phyloP scores from a whole-genome alignment of 2,329 filamentous ascomycete species.

The Penicillium nordicum region DNA sequence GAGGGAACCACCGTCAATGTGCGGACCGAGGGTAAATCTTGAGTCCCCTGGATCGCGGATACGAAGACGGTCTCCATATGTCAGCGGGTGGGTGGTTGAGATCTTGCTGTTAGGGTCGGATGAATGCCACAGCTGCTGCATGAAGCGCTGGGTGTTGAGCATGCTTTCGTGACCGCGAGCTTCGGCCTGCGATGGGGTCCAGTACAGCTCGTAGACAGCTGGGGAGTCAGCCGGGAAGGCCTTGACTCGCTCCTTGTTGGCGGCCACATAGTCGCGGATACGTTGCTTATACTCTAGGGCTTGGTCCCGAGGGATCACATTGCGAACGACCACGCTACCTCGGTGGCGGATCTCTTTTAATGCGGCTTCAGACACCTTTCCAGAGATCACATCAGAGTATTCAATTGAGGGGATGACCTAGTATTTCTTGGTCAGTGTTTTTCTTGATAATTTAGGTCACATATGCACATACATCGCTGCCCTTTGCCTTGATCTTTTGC shows the following conservation, averaged over 20 bases:
- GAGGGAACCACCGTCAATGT: conserved; percentile 70
- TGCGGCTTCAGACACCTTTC: conserved; percentile 33
- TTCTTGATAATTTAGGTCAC: neutral
- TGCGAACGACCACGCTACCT: conserved; percentile 62
- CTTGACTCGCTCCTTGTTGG: conserved; percentile 52
- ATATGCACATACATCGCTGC: conserved; percentile 36
- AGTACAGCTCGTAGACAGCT: conserved; percentile 73
- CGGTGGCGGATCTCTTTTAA: conserved; percentile 55
- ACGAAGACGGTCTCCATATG: conserved; percentile 69
- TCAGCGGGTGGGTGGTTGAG: conserved; percentile 58
- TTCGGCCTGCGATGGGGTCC: conserved; percentile 65
- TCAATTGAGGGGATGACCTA: conserved; percentile 44
- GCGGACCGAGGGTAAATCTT: conserved; percentile 68
- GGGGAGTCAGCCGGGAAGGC: conserved; percentile 66
- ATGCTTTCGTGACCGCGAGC: conserved; percentile 66
- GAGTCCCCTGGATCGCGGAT: conserved; percentile 70
- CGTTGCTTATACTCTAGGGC: conserved; percentile 64
- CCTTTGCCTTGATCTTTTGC: conserved; percentile 39
- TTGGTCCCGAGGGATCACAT: conserved; percentile 61
- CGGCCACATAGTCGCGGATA: conserved; percentile 61
- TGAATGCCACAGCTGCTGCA: conserved; percentile 64
- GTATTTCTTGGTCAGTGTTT: conserved; percentile 3
- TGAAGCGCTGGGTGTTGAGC: conserved; percentile 57
- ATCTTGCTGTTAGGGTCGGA: conserved; percentile 47
- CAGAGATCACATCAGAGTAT: conserved; percentile 40